A percentile compares a stretch with the other conserved stretches of the same genome.
These are phyloP conservation scores for Biscogniauxia marginata DNA, from an alignment of 2,329 filamentous ascomycete species.

Conservation along the genomic window DNA sequence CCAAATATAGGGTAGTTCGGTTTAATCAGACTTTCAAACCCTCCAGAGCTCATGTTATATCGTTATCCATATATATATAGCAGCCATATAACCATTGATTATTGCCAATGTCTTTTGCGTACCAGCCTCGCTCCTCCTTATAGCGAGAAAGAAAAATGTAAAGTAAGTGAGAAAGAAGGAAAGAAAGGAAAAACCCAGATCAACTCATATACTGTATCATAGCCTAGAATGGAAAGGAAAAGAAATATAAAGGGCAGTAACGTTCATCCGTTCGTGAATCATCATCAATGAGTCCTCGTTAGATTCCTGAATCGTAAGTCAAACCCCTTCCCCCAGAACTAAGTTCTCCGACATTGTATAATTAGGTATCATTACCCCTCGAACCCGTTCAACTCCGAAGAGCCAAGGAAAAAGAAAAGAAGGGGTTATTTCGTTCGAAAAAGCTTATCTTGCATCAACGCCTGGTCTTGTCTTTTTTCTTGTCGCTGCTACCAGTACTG, in stretches of 20 bases:
- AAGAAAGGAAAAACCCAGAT: background rate
- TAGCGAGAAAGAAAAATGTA: too few species aligned
- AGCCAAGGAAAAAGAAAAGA: background rate
- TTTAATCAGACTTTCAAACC: too few species aligned
- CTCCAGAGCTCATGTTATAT: too few species aligned
- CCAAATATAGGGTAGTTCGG: too few species aligned
- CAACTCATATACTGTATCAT: background rate
- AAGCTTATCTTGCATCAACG: background rate
- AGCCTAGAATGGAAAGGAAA: background rate
- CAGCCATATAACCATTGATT: too few species aligned
- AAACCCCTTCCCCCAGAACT: background rate
- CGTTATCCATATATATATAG: too few species aligned
- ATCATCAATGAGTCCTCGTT: background rate
- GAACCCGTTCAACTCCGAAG: background rate
- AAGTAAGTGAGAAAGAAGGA: too few species aligned
- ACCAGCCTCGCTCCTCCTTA: too few species aligned
- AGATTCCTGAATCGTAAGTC: background rate
- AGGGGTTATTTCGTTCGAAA: background rate
- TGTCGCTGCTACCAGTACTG: background rate
- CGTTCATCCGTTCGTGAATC: background rate
- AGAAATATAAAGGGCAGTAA: background rate
- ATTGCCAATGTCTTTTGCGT: too few species aligned
- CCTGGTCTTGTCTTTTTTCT: background rate
- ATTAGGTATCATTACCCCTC: background rate
- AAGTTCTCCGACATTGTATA: background rate